phyloP scores from a whole-genome alignment of 148 eudicot species.

The Rhododendron molle region DNA sequence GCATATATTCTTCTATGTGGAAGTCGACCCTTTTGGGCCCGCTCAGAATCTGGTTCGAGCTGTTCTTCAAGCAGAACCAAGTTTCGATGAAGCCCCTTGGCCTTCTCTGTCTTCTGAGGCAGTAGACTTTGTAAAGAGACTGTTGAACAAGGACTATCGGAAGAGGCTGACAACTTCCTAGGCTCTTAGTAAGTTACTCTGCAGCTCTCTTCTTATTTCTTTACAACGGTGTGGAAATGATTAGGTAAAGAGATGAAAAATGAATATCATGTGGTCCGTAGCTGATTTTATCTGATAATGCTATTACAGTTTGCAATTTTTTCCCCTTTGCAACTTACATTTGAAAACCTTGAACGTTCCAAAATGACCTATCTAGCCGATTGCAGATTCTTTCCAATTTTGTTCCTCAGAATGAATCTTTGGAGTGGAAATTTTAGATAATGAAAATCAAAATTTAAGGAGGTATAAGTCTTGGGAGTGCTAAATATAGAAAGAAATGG shows the following conservation, averaged over 20 bases:
- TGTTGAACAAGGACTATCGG: slow-evolving; percentile 87
- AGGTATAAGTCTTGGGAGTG: not conserved
- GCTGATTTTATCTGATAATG: not conserved
- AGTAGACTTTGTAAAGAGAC: slow-evolving; percentile 82
- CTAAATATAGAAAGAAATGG: not conserved
- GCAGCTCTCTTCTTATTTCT: not conserved
- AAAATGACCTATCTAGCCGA: not conserved
- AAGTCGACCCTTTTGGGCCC: slow-evolving; percentile 93
- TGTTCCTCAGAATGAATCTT: not conserved
- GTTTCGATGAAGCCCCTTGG: slow-evolving; percentile 94
- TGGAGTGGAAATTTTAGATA: not conserved
- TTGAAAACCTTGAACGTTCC: not conserved
- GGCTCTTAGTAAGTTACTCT: slow-evolving; percentile 69
- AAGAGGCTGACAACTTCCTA: slow-evolving; percentile 91
- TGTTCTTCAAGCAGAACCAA: slow-evolving; percentile 85
- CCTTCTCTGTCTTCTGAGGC: slow-evolving; percentile 80
- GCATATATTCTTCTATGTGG: slow-evolving; percentile 95
- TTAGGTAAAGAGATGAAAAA: not conserved
- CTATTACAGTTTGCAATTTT: not conserved
- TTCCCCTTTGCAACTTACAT: not conserved
- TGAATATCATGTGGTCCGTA: not conserved
- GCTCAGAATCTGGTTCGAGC: slow-evolving; percentile 94
- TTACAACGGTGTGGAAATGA: not conserved
- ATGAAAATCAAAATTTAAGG: not conserved
- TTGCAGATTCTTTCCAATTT: not conserved